Evolutionary conservation across 441 rosid species (phyloP), one percentile per base, ranked within the genome.

Genomic region (Biscutella laevigata): DNA sequence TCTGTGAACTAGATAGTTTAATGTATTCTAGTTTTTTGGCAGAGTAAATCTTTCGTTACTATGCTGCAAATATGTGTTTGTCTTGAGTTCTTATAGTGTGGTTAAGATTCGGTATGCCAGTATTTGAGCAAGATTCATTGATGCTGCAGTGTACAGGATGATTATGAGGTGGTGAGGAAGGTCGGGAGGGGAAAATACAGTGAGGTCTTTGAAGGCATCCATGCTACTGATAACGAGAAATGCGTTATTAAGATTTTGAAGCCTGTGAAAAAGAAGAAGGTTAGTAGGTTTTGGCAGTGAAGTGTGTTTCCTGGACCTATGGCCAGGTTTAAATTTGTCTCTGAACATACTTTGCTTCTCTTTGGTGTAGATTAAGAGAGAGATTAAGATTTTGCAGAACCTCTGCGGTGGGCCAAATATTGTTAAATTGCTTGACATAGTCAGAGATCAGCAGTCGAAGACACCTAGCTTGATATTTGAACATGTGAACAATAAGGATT

Each of bases 191-290:
- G 97, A 32, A 92, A 92, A 61, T 92, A 92, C 62, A 88, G 99
- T 67, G 99, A 92, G 72, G 99, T 88, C 8, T 88, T 92, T 24
- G 95, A 92, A 67, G 99, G 99, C 1, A 71, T 92, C 16, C 90
- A 88, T 58, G 74, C 82, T 47, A 84, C 86, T 0, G 79, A 86
- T 66, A 74, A 70, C 21, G 92, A 88, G 71, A 88, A 86, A 56
- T 88, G 99, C 29, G 51, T 92, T 49, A 84, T 92, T 62, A 92
- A 92, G 85, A 92, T 92, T 54, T 86, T 92, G 57, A 88, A 92
- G 71, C 99, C 97, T 15, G 99, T 88, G 47, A 88, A 86, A 80
- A 92, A 88, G 84, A 92, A 88, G 76, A 92, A 92, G 95, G 97
- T 83, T 51, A 51, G 95, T 78, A 25, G 56, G 27, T 38, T 28